Conservation (phyloP, 2,329 filamentous ascomycete genomes). For the Cladosporium sphaerospermum region DNA sequence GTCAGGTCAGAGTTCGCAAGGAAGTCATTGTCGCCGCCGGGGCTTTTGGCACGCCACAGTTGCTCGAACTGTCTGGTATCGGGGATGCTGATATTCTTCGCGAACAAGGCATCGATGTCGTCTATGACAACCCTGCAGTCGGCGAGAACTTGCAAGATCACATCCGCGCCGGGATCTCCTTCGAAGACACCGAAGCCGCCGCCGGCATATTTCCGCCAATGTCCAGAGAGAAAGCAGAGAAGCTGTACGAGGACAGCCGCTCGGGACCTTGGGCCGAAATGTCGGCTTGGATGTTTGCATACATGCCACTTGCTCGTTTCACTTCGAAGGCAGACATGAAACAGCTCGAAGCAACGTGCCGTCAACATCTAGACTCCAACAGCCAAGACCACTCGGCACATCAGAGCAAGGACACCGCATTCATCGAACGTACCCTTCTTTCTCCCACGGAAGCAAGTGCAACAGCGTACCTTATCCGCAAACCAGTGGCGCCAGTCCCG, state of each 20-base stretch:
- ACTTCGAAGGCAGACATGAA: slow-evolving; percentile 15
- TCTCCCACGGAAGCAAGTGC: slow-evolving; percentile 20
- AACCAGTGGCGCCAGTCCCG: slow-evolving; percentile 1
- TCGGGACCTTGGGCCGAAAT: slow-evolving; percentile 16
- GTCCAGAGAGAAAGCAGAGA: slow-evolving; percentile 10
- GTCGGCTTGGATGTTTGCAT: slow-evolving; percentile 15
- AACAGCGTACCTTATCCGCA: slow-evolving; percentile 15
- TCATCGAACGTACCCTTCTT: slow-evolving; percentile 13
- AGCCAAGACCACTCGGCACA: slow-evolving; percentile 10
- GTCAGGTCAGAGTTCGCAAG: slow-evolving; percentile 15
- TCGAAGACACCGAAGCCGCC: slow-evolving; percentile 20
- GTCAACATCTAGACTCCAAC: slow-evolving; percentile 10
- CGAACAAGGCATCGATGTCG: slow-evolving; percentile 13
- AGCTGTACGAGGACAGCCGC: slow-evolving; percentile 15
- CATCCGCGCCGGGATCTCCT: slow-evolving; percentile 13
- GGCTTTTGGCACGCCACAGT: slow-evolving; percentile 49
- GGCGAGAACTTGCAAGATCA: slow-evolving; percentile 28
- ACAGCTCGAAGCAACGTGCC: slow-evolving; percentile 17
- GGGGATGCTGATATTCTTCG: slow-evolving; percentile 19
- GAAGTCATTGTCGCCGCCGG: slow-evolving; percentile 57
- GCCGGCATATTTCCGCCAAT: neutral
- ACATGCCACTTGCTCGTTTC: slow-evolving; percentile 18
- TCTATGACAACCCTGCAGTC: slow-evolving; percentile 18
- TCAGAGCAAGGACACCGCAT: slow-evolving; percentile 13
- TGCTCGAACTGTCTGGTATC: slow-evolving; percentile 56